phyloP scores from a whole-genome alignment of 164 flowering plant species.

The Vitis labrusca region DNA sequence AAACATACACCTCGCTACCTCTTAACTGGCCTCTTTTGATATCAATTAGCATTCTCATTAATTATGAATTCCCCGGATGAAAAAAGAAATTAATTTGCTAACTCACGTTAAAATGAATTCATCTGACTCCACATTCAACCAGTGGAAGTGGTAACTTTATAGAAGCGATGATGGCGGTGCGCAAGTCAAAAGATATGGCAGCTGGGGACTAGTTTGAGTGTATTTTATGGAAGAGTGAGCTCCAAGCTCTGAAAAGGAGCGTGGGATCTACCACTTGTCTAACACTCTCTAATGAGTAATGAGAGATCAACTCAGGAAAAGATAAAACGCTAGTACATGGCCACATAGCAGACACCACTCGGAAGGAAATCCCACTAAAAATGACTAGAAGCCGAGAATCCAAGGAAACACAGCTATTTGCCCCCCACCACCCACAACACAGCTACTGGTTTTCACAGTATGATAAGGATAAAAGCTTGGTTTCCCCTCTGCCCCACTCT shows the following conservation, averaged over 20 bases:
- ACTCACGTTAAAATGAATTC: no score
- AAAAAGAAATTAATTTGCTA: no score
- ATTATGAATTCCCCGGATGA: no score
- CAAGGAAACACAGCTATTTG: slow-evolving; percentile 43
- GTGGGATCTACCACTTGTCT: slow-evolving; percentile 8
- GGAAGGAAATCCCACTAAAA: slow-evolving; percentile 10
- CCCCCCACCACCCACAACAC: slow-evolving; percentile 43
- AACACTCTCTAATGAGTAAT: no score
- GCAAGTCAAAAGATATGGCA: neutral
- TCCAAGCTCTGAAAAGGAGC: slow-evolving; percentile 12
- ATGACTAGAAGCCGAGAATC: slow-evolving; percentile 41
- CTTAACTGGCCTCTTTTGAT: no score
- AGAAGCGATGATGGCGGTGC: neutral
- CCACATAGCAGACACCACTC: slow-evolving; percentile 8
- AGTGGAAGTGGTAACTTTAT: no score
- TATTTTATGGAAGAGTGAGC: slow-evolving; percentile 9
- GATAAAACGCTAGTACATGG: neutral
- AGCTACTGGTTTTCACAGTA: slow-evolving; percentile 24
- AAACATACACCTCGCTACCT: no score
- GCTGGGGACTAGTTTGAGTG: neutral
- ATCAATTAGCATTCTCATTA: no score
- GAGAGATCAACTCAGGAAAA: no score
- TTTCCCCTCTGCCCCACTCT: slow-evolving; percentile 16
- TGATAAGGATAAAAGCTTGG: slow-evolving; percentile 22
- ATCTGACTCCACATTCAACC: no score